Conservation (phyloP, 306 rosid genomes). For the Lathyrus tuberosus region DNA sequence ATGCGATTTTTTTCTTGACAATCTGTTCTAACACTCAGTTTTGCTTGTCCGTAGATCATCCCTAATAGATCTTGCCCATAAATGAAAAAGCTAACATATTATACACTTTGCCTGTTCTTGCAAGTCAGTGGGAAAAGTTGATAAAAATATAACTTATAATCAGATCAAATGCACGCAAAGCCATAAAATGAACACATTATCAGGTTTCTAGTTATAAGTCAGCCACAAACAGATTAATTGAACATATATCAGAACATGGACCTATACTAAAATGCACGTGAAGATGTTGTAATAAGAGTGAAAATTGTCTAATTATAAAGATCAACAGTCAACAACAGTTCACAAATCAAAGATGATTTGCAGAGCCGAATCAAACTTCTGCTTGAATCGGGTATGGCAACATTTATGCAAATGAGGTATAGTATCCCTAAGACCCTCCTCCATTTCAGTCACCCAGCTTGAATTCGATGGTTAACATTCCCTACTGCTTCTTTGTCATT, state of each 20-base stretch:
- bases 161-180: slow-evolving; percentile 9
- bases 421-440: no score
- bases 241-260: not conserved
- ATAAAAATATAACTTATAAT: slow-evolving; percentile 8
- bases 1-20: slow-evolving; percentile 8
- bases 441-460: no score
- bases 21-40: slow-evolving; percentile 1
- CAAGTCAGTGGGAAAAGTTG: slow-evolving; percentile 2
- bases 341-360: slow-evolving; percentile 3
- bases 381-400: not conserved
- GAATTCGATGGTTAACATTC: no score
- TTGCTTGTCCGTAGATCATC: slow-evolving; percentile 5
- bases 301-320: slow-evolving; percentile 15
- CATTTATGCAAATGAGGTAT: not conserved
- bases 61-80: not conserved
- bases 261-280: not conserved
- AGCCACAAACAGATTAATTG: slow-evolving; percentile 30
- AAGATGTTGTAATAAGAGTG: not conserved
- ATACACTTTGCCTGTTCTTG: not conserved
- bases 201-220: slow-evolving; percentile 27
- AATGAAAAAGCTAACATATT: slow-evolving; percentile 16
- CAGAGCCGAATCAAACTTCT: not conserved
- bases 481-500: no score
- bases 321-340: not conserved
- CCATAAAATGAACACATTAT: not conserved